Base-by-base conservation (phyloP, 352 stramenopile species). In the Aphanomyces stellatus region DNA sequence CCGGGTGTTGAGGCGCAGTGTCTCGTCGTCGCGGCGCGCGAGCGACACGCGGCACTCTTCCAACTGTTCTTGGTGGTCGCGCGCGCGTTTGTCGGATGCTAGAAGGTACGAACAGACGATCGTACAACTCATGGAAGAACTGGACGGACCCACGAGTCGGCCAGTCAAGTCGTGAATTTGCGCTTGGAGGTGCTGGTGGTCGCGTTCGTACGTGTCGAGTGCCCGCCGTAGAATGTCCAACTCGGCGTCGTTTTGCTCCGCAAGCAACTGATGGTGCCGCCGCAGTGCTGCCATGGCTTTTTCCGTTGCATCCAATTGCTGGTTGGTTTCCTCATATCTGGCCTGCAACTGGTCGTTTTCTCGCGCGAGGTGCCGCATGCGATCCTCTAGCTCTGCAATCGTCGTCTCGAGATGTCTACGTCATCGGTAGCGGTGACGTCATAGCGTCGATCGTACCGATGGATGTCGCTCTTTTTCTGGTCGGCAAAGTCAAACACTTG, bases 151-250 rank as follows among this genome's bases (percentile, higher is more conserved):
- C 22, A 35, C 22, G 15, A 46, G 13, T 6, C 34, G 55, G 4
- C 17, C 25, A 2, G n/a, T 10, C 5, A 64, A 35, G 25, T 64
- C 55, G 11, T 51, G n/a, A 34, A 46, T 24, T 51, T 64, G 35
- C 2, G 10, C 6, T 37, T 80, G 69, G 22, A 80, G 30, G 10
- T 64, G 40, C 22, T 76, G 76, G 1, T 37, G 37, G 27, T 77
- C 69, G 7, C 62, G 66, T 40, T 75, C 74, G 1, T 71, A 35
- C 7, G 51, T 17, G 6, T 76, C 69, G 0, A 90, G 68, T 6
- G 69, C 70, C 11, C 74, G 69, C 5, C 80, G 74, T 24, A 90
- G 65, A 37, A 90, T 90, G 53, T 90, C 78, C 1, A 59, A 46
- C 46, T 90, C 80, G 4, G 82, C 82, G 15, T 51, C 72, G 22